These are phyloP conservation scores for Penicillium capsulatum DNA, from an alignment of 2,329 filamentous ascomycete genomes.

Conservation along the genomic window DNA sequence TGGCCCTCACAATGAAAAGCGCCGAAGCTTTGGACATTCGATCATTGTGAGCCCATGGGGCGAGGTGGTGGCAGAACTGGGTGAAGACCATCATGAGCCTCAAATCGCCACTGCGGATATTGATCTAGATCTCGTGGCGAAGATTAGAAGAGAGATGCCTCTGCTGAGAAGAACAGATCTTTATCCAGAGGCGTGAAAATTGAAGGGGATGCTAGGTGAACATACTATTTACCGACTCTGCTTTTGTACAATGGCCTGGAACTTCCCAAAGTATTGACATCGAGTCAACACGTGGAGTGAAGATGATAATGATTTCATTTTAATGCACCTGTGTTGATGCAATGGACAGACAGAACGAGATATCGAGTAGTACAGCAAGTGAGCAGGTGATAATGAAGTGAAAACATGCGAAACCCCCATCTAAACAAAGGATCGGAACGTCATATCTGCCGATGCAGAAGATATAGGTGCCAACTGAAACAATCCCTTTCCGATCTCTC, in stretches of 20 bases:
- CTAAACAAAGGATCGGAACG: constrained; percentile 32
- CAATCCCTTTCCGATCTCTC: constrained; percentile 32
- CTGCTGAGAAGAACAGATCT: constrained; percentile 53
- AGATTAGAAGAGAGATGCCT: constrained; percentile 54
- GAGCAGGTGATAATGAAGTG: constrained; percentile 21
- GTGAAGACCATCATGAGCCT: constrained; percentile 43
- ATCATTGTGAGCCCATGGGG: constrained; percentile 89
- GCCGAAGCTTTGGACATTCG: constrained; percentile 79
- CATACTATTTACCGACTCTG: too few relatives aligned
- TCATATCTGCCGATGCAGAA: constrained; percentile 29
- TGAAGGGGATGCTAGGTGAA: too few relatives aligned
- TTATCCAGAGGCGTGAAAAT: constrained; percentile 42
- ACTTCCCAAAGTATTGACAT: too few relatives aligned
- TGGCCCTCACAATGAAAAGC: constrained; percentile 68
- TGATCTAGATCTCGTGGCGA: constrained; percentile 50
- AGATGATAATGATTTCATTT: constrained; percentile 14
- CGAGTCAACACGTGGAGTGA: too few relatives aligned
- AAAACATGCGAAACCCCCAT: constrained; percentile 32
- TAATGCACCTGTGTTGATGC: constrained; percentile 17
- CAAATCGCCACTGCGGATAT: constrained; percentile 52
- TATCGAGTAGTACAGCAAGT: constrained; percentile 23
- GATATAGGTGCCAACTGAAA: constrained; percentile 30
- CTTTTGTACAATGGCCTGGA: too few relatives aligned
- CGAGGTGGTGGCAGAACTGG: constrained; percentile 62
- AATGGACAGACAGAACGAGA: constrained; percentile 18